phyloP scores from a whole-genome alignment of 305 asterid species.

The Plantago lanceolata region DNA sequence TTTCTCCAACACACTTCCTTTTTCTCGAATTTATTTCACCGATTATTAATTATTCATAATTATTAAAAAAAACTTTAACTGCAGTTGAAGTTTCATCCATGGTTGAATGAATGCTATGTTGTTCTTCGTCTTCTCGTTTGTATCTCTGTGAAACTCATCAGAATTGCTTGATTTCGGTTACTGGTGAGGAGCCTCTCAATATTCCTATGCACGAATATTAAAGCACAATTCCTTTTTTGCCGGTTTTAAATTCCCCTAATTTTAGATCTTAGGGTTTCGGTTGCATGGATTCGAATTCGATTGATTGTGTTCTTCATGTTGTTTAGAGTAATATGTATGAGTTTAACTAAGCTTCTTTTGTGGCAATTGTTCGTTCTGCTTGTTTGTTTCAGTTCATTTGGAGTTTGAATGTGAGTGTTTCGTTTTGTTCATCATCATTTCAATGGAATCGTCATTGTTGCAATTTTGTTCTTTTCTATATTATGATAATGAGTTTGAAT shows the following conservation, averaged over 20 bases:
- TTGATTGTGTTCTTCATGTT: conserved; percentile 18
- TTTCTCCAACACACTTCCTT: too few species aligned
- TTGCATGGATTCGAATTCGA: conserved; percentile 22
- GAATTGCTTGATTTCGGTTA: conserved; percentile 22
- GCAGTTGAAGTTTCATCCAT: conserved; percentile 36
- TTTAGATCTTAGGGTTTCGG: conserved; percentile 40
- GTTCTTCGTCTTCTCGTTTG: neutral
- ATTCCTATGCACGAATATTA: conserved; percentile 3
- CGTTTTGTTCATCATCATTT: neutral
- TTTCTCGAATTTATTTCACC: neutral
- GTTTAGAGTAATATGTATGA: neutral
- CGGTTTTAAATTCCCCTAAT: conserved; percentile 18
- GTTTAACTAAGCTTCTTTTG: neutral
- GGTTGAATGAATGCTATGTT: conserved; percentile 24
- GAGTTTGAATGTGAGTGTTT: conserved; percentile 4
- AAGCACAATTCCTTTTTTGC: neutral
- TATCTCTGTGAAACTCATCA: conserved; percentile 13
- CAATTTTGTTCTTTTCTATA: neutral
- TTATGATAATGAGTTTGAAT: neutral
- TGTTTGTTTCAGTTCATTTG: conserved; percentile 18
- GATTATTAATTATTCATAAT: neutral
- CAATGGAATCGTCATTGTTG: neutral
- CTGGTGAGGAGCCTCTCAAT: conserved; percentile 27
- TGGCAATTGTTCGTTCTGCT: conserved; percentile 15
- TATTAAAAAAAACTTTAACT: conserved; percentile 34